Percentiles rank a stretch among this genome's conserved stretches.
Conservation (phyloP, 495 filamentous ascomycete genomes). For the Lasiosphaeriaceae sp. region DNA sequence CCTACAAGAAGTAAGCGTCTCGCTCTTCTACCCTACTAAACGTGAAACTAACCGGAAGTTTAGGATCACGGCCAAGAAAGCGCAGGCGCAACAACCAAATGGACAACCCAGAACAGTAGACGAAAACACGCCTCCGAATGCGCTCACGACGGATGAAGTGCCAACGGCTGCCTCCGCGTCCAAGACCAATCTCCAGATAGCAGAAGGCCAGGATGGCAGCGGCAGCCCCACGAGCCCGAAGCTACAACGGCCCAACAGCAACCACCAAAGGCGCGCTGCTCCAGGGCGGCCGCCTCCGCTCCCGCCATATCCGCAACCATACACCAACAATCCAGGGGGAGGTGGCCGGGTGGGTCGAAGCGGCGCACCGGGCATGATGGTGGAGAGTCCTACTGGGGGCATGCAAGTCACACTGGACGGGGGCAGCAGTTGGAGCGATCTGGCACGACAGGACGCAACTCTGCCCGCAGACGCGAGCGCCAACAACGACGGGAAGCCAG, state of each 20-base stretch:
- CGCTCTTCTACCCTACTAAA: not conserved
- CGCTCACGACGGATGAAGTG: constrained; percentile 42
- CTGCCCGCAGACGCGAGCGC: constrained; percentile 62
- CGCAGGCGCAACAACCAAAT: constrained; percentile 2
- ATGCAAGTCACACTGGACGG: constrained; percentile 89
- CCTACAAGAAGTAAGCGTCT: constrained; percentile 55
- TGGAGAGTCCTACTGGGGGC: constrained; percentile 75
- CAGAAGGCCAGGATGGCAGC: constrained; percentile 11
- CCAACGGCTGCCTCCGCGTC: constrained; percentile 24
- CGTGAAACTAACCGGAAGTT: constrained; percentile 2
- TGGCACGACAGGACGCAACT: constrained; percentile 79
- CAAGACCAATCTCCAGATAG: constrained; percentile 16
- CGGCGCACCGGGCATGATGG: constrained; percentile 46
- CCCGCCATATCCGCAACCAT: constrained; percentile 47
- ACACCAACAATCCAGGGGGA: constrained; percentile 23
- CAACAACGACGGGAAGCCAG: constrained; percentile 35
- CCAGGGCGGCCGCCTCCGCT: constrained; percentile 36
- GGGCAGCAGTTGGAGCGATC: constrained; percentile 81
- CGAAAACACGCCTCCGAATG: constrained; percentile 28
- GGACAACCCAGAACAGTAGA: constrained; percentile 8
- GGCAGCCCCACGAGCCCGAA: constrained; percentile 18
- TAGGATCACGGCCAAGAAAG: constrained; percentile 18
- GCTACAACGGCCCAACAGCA: constrained; percentile 24
- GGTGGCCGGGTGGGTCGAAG: constrained; percentile 30
- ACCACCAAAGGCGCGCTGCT: constrained; percentile 17